These are phyloP conservation scores for Carex parvula DNA, from an alignment of 176 grass and related monocot species.

Conservation along the genomic window DNA sequence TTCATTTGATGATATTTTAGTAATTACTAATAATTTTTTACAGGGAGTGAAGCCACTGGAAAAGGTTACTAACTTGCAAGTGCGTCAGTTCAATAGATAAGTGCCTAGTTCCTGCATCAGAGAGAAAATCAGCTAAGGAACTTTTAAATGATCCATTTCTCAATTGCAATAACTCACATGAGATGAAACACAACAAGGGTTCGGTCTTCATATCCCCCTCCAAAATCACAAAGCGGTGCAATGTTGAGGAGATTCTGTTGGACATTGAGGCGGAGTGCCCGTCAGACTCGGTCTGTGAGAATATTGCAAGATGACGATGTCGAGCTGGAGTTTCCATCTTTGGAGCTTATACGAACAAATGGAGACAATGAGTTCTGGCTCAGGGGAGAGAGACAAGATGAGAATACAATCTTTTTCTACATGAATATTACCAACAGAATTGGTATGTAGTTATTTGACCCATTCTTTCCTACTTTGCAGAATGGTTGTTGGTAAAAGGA, in stretches of 20 bases:
- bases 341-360: slow-evolving; percentile 72
- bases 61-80: slow-evolving; percentile 62
- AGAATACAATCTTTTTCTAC: slow-evolving; percentile 50
- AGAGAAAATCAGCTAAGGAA: slow-evolving; percentile 75
- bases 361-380: slow-evolving; percentile 62
- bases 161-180: slow-evolving; percentile 33
- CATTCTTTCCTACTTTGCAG: not conserved
- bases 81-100: slow-evolving; percentile 79
- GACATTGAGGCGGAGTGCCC: slow-evolving; percentile 52
- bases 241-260: slow-evolving; percentile 44
- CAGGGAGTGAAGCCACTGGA: slow-evolving; percentile 74
- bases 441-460: slow-evolving; percentile 36
- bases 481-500: not conserved
- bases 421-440: slow-evolving; percentile 51
- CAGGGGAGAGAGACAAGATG: slow-evolving; percentile 64
- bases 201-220: slow-evolving; percentile 15
- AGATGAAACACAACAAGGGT: slow-evolving; percentile 22
- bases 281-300: slow-evolving; percentile 29
- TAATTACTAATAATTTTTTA: slow-evolving; percentile 10
- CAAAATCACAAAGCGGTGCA: slow-evolving; percentile 31
- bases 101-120: slow-evolving; percentile 70
- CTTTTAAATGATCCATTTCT: slow-evolving; percentile 82
- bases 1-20: not conserved
- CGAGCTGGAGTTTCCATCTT: slow-evolving; percentile 22
- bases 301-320: slow-evolving; percentile 28